phyloP scores from a whole-genome alignment of 345 rosid genomes.

The Dipteronia dyeriana region DNA sequence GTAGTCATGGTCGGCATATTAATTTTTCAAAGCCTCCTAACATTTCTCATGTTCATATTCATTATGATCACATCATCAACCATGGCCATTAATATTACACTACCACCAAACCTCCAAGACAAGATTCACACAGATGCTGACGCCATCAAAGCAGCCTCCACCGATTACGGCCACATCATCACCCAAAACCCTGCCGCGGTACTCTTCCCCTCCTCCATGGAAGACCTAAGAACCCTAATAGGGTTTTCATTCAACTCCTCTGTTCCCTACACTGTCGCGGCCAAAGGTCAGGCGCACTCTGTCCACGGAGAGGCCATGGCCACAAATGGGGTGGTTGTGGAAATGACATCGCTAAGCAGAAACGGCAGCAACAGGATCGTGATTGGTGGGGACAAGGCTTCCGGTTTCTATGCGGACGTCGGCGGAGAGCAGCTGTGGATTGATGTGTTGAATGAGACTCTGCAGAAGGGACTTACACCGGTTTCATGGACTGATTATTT shows the following conservation, averaged over 20 bases:
- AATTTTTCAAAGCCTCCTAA: not conserved
- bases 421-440: constrained; percentile 52
- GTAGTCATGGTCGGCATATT: constrained; percentile 1
- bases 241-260: constrained; percentile 29
- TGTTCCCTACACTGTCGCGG: constrained; percentile 34
- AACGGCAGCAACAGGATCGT: not conserved
- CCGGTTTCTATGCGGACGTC: constrained; percentile 41
- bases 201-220: constrained; percentile 33
- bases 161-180: constrained; percentile 44
- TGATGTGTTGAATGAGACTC: constrained; percentile 39
- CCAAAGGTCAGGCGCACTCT: constrained; percentile 50
- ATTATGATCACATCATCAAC: not conserved
- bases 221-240: constrained; percentile 37
- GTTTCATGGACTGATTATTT: constrained; percentile 47
- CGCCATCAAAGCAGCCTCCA: constrained; percentile 32
- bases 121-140: constrained; percentile 29
- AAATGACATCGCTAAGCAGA: constrained; percentile 36
- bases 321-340: constrained; percentile 40
- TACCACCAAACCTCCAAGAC: not conserved
- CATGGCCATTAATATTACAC: not conserved
- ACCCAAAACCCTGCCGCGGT: constrained; percentile 36
- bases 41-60: not conserved
- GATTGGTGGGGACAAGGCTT: not conserved
- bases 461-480: constrained; percentile 43
- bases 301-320: constrained; percentile 50